Percentiles rank a stretch among this genome's conserved stretches.
These are phyloP conservation scores for Trichoderma arundinaceum DNA, from an alignment of 2,329 filamentous ascomycete genomes.

Conservation along the genomic window DNA sequence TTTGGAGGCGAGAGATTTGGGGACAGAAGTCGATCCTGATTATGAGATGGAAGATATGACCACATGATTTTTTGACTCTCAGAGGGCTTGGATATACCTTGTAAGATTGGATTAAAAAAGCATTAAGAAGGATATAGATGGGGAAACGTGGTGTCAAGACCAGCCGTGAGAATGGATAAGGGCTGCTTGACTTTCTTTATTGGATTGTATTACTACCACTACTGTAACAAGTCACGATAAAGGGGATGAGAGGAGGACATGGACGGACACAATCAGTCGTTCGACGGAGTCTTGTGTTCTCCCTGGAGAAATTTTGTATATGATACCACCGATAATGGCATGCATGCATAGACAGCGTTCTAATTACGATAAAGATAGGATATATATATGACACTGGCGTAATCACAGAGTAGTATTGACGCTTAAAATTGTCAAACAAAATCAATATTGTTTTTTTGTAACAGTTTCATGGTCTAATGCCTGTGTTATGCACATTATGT, in stretches of 20 bases:
- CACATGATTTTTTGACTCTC: neutral
- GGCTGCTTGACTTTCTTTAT: neutral
- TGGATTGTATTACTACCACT: slow-evolving; percentile 12
- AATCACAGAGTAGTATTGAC: neutral
- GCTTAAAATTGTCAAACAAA: neutral
- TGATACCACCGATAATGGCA: slow-evolving; percentile 18
- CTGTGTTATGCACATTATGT: too few relatives aligned
- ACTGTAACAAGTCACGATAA: neutral
- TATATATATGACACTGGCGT: neutral
- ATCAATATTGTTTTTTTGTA: neutral
- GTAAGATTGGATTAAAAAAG: neutral
- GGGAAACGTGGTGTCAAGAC: neutral
- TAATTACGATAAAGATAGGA: too few relatives aligned
- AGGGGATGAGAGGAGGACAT: neutral
- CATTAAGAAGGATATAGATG: neutral
- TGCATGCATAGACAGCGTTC: slow-evolving; percentile 18
- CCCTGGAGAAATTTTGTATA: neutral
- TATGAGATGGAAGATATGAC: slow-evolving; percentile 50
- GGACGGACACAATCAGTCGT: neutral
- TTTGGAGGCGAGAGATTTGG: slow-evolving; percentile 79
- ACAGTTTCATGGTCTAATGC: too few relatives aligned
- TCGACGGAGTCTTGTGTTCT: neutral
- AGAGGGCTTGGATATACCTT: neutral
- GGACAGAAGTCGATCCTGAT: slow-evolving; percentile 76
- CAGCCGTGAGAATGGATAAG: neutral